These are phyloP conservation scores for Vitis hybrid DNA, from an alignment of 177 flowering plant genomes.

Conservation along the genomic window DNA sequence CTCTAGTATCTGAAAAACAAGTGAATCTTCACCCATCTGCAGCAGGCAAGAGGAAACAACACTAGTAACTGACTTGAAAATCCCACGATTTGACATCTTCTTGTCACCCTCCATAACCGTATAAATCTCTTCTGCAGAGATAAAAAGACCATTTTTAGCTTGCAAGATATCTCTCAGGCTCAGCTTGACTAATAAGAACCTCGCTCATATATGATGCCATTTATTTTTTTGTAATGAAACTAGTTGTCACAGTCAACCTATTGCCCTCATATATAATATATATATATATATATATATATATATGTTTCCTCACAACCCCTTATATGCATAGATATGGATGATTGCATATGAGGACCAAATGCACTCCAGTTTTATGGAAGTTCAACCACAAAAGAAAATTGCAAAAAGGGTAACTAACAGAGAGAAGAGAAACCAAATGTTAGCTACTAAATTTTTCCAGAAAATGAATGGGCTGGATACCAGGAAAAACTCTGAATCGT, in stretches of 20 bases:
- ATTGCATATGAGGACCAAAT: not conserved
- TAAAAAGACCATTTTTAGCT: not conserved
- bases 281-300: too few relatives aligned
- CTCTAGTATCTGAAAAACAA: slow-evolving; percentile 62
- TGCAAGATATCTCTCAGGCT: not conserved
- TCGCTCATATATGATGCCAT: too few relatives aligned
- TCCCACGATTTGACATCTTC: slow-evolving; percentile 33
- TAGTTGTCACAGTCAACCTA: not conserved
- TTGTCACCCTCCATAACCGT: slow-evolving; percentile 17
- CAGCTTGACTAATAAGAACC: not conserved
- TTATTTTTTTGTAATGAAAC: not conserved
- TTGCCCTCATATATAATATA: too few relatives aligned
- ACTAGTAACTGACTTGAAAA: slow-evolving; percentile 43
- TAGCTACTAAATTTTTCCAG: not conserved
- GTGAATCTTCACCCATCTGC: slow-evolving; percentile 65
- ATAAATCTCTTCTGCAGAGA: slow-evolving; percentile 37
- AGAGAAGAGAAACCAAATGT: slow-evolving; percentile 1
- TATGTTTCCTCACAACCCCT: too few relatives aligned
- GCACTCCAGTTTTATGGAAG: not conserved
- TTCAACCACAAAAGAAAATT: not conserved
- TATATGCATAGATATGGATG: too few relatives aligned
- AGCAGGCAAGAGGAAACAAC: slow-evolving; percentile 54
- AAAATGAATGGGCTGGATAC: slow-evolving; percentile 31
- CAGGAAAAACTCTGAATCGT: slow-evolving; percentile 55
- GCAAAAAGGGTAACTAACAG: not conserved